A percentile compares a stretch with the other conserved stretches of the same genome.
Evolutionary conservation across 148 eudicot genomes (phyloP).

Genomic region (Drosera capensis): DNA sequence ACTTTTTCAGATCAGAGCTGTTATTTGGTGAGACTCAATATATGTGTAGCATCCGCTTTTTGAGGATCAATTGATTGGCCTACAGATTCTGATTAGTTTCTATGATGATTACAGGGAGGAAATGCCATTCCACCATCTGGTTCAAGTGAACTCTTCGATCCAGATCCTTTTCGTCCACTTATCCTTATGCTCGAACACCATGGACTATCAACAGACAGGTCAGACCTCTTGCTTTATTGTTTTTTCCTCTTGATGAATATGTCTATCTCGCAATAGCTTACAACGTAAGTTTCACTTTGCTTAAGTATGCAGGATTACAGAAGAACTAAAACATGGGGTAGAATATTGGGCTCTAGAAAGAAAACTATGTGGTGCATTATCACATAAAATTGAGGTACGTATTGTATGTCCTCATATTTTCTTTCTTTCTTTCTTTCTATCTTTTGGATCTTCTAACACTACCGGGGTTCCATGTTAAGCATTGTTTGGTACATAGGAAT

Average conservation of each 20-base stretch:
- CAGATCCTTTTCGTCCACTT: conserved; percentile 61
- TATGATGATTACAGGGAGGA: conserved; percentile 15
- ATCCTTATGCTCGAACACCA: conserved; percentile 33
- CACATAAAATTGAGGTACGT: conserved; percentile 37
- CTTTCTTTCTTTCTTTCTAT: no score
- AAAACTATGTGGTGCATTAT: conserved; percentile 56
- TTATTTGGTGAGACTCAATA: conserved; percentile 17
- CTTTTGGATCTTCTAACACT: no score
- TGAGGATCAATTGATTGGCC: background rate
- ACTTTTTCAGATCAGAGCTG: conserved; percentile 11
- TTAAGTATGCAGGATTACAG: conserved; percentile 41
- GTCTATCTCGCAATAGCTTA: background rate
- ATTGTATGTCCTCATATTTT: background rate
- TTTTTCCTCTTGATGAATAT: background rate
- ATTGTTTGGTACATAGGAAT: no score
- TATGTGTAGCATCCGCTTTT: background rate
- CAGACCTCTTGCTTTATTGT: conserved; percentile 6
- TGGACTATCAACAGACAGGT: conserved; percentile 61
- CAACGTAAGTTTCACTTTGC: conserved; percentile 2
- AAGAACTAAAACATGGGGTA: conserved; percentile 58
- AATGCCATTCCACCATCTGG: conserved; percentile 11
- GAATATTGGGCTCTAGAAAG: conserved; percentile 91
- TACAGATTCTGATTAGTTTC: background rate
- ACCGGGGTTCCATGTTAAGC: no score
- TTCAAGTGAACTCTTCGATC: conserved; percentile 16